Percentiles rank a stretch among this genome's conserved stretches.
Conservation (phyloP, 2,329 filamentous ascomycete species). For the Metarhizium album region DNA sequence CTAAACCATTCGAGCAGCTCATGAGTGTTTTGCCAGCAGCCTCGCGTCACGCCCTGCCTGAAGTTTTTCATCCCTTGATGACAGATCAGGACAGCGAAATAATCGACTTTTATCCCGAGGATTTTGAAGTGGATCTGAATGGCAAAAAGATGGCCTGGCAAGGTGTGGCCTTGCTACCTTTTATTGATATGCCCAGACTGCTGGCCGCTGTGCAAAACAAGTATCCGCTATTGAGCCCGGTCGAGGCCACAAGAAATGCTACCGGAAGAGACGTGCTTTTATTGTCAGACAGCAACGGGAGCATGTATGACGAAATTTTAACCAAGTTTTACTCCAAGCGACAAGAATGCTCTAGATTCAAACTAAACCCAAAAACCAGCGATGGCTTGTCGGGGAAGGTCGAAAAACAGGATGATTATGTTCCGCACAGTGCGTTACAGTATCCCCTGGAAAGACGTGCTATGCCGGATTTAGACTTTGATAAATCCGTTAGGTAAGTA, state of each 20-base stretch:
- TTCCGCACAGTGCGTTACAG: slow-evolving; percentile 70
- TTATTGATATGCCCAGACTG: slow-evolving; percentile 86
- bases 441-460: slow-evolving; percentile 64
- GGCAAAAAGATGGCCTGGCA: slow-evolving; percentile 99
- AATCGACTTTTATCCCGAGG: slow-evolving; percentile 93
- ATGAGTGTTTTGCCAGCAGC: slow-evolving; percentile 96
- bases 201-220: slow-evolving; percentile 72
- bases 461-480: slow-evolving; percentile 71
- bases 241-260: slow-evolving; percentile 69
- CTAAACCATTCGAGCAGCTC: slow-evolving; percentile 88
- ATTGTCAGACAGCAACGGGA: slow-evolving; percentile 69
- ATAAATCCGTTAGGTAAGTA: slow-evolving; percentile 71
- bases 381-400: slow-evolving; percentile 72
- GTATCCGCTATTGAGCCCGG: slow-evolving; percentile 67
- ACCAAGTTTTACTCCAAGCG: slow-evolving; percentile 89
- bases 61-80: slow-evolving; percentile 86
- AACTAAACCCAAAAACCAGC: slow-evolving; percentile 63
- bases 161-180: slow-evolving; percentile 83
- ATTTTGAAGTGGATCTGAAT: slow-evolving; percentile 88
- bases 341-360: slow-evolving; percentile 53
- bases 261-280: slow-evolving; percentile 73
- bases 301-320: slow-evolving; percentile 74
- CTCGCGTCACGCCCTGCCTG: slow-evolving; percentile 82
- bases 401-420: slow-evolving; percentile 71
- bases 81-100: slow-evolving; percentile 78